Percentiles rank a stretch among this genome's conserved stretches.
These are phyloP conservation scores for Mortierella sp. DNA, from an alignment of 371 early-diverging fungal genomes.

Conservation along the genomic window DNA sequence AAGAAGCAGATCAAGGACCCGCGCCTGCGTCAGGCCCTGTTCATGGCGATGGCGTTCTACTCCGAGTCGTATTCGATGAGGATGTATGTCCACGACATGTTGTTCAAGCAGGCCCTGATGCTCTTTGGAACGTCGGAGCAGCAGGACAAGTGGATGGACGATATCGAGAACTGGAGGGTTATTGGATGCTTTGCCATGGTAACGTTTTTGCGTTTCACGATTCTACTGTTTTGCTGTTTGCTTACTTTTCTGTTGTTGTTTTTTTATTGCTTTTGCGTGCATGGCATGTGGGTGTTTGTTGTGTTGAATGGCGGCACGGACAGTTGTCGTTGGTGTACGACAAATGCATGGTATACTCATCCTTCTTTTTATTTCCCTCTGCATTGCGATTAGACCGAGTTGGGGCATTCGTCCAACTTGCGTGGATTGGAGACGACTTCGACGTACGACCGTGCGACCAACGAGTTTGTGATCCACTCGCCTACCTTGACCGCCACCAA, in stretches of 20 bases:
- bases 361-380: not conserved
- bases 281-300: not conserved
- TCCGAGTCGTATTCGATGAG: slow-evolving; percentile 76
- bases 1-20: slow-evolving; percentile 52
- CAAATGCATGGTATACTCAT: not conserved
- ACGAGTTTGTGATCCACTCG: slow-evolving; percentile 88
- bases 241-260: not conserved
- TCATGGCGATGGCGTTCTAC: slow-evolving; percentile 60
- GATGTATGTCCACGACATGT: slow-evolving; percentile 68
- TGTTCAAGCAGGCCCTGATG: slow-evolving; percentile 69
- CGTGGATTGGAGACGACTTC: slow-evolving; percentile 92
- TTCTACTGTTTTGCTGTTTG: not conserved
- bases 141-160: slow-evolving; percentile 65
- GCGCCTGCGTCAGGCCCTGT: slow-evolving; percentile 43
- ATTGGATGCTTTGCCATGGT: slow-evolving; percentile 83
- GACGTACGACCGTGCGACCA: slow-evolving; percentile 79
- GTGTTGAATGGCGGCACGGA: not conserved
- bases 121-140: slow-evolving; percentile 75
- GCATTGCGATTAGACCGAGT: slow-evolving; percentile 62
- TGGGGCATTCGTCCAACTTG: slow-evolving; percentile 89
- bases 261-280: not conserved
- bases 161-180: slow-evolving; percentile 65
- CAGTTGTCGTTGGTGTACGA: not conserved
- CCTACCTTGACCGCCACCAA: slow-evolving; percentile 88
- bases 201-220: no score